Conservation (phyloP, 768 basidiomycete species). For the Ephemerocybe angulata region DNA sequence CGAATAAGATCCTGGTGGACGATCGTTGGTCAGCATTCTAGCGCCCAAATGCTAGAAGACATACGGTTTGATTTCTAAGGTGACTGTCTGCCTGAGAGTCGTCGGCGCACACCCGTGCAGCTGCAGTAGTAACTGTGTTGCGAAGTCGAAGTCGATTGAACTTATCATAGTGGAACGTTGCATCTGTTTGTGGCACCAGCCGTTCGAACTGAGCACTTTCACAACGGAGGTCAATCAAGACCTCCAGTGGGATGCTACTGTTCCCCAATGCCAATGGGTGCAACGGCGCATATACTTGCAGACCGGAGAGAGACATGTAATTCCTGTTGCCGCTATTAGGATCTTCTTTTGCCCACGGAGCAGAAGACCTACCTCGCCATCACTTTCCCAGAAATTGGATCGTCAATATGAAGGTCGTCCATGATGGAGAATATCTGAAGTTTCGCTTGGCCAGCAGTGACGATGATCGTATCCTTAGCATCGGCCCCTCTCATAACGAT, state of each 20-base stretch:
- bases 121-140: constrained; percentile 58
- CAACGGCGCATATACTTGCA: constrained; percentile 85
- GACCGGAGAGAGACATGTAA: constrained; percentile 70
- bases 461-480: constrained; percentile 53
- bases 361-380: constrained; percentile 64
- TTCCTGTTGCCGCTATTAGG: constrained; percentile 45
- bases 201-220: constrained; percentile 84
- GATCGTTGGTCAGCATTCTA: neutral
- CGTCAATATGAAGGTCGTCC: constrained; percentile 73
- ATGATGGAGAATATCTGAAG: constrained; percentile 76
- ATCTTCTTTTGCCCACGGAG: neutral
- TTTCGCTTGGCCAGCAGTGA: constrained; percentile 79
- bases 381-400: constrained; percentile 80
- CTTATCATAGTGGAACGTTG: constrained; percentile 85
- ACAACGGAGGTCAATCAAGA: constrained; percentile 79
- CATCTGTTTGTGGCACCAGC: constrained; percentile 84
- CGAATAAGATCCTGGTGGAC: constrained; percentile 68
- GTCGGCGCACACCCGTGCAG: constrained; percentile 36
- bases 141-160: constrained; percentile 88
- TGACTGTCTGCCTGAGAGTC: constrained; percentile 27
- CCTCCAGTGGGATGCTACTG: constrained; percentile 81
- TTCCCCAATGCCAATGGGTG: constrained; percentile 36
- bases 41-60: neutral
- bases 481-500: constrained; percentile 69
- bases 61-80: constrained; percentile 33